These are phyloP conservation scores for Wickerhamomyces queroliae DNA, from an alignment of 805 yeast genomes.

Conservation along the genomic window DNA sequence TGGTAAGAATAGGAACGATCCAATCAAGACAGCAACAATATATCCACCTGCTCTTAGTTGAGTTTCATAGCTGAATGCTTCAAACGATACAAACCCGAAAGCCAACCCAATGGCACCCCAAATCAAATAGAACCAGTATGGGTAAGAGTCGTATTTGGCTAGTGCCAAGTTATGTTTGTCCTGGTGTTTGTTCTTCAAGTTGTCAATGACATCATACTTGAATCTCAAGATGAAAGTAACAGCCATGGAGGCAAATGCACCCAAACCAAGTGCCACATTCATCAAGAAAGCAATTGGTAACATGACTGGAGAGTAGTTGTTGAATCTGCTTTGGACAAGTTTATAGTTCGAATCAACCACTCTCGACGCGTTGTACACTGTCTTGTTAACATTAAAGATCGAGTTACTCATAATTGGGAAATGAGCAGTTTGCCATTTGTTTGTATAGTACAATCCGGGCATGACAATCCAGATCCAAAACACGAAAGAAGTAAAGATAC, in stretches of 20 bases:
- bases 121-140: slow-evolving; percentile 59
- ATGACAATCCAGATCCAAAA: slow-evolving; percentile 46
- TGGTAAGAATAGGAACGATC: slow-evolving; percentile 52
- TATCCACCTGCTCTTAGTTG: slow-evolving; percentile 54
- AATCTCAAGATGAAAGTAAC: slow-evolving; percentile 34
- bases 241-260: slow-evolving; percentile 56
- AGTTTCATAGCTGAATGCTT: slow-evolving; percentile 23
- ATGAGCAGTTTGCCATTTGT: slow-evolving; percentile 53
- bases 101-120: slow-evolving; percentile 40
- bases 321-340: slow-evolving; percentile 42
- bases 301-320: slow-evolving; percentile 58
- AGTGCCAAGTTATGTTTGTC: slow-evolving; percentile 47
- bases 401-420: slow-evolving; percentile 50
- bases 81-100: slow-evolving; percentile 32
- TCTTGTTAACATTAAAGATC: slow-evolving; percentile 46
- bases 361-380: slow-evolving; percentile 41
- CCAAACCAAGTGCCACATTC: slow-evolving; percentile 54
- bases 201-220: slow-evolving; percentile 40
- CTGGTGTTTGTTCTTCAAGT: too few species aligned
- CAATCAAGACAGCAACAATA: slow-evolving; percentile 49
- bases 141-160: slow-evolving; percentile 54
- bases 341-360: slow-evolving; percentile 38
- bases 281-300: slow-evolving; percentile 54
- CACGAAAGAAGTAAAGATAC: too few species aligned
- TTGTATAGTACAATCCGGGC: slow-evolving; percentile 48